These are phyloP conservation scores for Agastache rugosa DNA, from an alignment of 257 asterid genomes.

Conservation along the genomic window DNA sequence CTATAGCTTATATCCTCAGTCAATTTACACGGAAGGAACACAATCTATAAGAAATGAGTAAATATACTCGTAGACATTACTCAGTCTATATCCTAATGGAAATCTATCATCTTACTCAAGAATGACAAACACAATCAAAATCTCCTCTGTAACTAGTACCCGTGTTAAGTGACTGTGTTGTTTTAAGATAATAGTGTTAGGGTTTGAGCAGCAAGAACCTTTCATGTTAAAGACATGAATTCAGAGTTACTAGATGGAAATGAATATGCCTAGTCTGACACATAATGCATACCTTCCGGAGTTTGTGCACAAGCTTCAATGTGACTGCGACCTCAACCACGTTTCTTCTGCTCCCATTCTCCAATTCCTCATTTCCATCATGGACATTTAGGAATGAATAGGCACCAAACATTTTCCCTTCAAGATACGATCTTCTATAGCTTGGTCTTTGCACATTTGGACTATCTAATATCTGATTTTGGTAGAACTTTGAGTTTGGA, in stretches of 20 bases:
- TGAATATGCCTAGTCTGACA: background rate
- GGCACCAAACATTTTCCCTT: constrained; percentile 61
- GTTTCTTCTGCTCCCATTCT: constrained; percentile 56
- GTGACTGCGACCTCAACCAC: constrained; percentile 68
- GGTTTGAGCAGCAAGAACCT: background rate
- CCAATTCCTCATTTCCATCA: constrained; percentile 58
- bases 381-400: constrained; percentile 61
- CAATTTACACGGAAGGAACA: too few species aligned
- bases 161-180: too few species aligned
- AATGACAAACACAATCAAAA: too few species aligned
- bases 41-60: too few species aligned
- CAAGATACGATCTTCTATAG: constrained; percentile 42
- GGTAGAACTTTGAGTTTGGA: constrained; percentile 56
- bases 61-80: too few species aligned
- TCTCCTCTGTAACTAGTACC: too few species aligned
- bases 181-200: background rate
- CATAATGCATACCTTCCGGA: constrained; percentile 48
- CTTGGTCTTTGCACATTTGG: constrained; percentile 40
- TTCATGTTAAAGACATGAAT: background rate
- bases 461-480: constrained; percentile 47
- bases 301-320: constrained; percentile 52
- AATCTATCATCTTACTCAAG: too few species aligned
- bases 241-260: background rate
- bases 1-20: too few species aligned
- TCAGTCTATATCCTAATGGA: too few species aligned